Base-by-base conservation (phyloP, 2,329 filamentous ascomycete species). In the Chaetomiaceae sp. region DNA sequence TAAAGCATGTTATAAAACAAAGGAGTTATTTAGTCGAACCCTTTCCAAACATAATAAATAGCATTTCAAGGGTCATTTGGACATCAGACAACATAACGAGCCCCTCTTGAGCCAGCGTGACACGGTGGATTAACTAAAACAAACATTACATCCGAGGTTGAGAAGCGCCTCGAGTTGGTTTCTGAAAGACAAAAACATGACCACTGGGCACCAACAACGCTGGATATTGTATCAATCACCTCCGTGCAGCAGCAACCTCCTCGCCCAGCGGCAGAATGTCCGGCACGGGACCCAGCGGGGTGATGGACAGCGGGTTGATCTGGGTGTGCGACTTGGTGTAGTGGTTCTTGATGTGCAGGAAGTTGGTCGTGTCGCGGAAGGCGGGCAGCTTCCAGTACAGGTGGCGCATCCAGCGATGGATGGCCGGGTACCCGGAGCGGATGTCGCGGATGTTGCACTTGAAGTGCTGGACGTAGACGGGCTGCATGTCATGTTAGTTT, bases 271-370 rank as follows among this genome's bases (percentile, higher is more conserved):
- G 80, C 69, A 96, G 62, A 55, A 99, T 86, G 70, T 95, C 79
- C 34, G 91, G 91, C 63, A 89, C 61, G 5, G 93, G 92, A 0
- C 92, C 92, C 14, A 95, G 65, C 1, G 92, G 91, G 20, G 89
- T 92, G 64, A 99, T 95, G 34, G 76, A 73, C 44, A 73, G 68
- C 14, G 82, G 83, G 68, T 86, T 86, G 65, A 86, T 85, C 71
- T 86, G 77, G 9, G 74, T 75, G 62, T 83, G 79, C 58, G 77
- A 82, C 60, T 75, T 72, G 54, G 79, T 81, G 66, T 81, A 82
- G 66, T 85, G 82, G 67, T 74, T 86, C 80, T 95, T 96, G 73
- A 97, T 97, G 71, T 99, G 93, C 68, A 95, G 81, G 67, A 95
- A 96, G 68, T 96, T 81, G 19, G 91, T 95, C 55, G 90, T 93